phyloP scores from a whole-genome alignment of 495 filamentous ascomycete species.

The Aspergillus biplanus region DNA sequence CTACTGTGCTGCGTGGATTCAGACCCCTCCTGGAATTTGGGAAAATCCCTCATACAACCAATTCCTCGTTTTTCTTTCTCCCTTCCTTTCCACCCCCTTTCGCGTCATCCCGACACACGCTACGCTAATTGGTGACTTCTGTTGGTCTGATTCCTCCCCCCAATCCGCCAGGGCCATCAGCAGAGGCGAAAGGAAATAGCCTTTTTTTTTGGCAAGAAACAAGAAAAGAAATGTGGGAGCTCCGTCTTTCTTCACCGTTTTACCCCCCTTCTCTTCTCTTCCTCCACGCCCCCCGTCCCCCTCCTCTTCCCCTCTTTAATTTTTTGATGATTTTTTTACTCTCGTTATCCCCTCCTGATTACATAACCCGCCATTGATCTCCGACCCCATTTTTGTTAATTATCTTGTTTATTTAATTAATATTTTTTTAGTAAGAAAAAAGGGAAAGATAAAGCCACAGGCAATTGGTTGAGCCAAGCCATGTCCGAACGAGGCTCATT shows the following conservation, averaged over 20 bases:
- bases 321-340: slow-evolving; percentile 1
- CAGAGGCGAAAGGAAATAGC: neutral
- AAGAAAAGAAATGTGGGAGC: slow-evolving; percentile 10
- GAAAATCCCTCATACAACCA: slow-evolving; percentile 39
- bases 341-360: slow-evolving; percentile 16
- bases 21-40: slow-evolving; percentile 9
- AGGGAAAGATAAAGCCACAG: slow-evolving; percentile 7
- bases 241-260: slow-evolving; percentile 1
- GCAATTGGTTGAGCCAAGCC: slow-evolving; percentile 25
- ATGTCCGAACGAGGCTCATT: slow-evolving; percentile 75
- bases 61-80: slow-evolving; percentile 9
- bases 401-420: slow-evolving; percentile 6
- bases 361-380: slow-evolving; percentile 15
- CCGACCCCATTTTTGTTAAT: slow-evolving; percentile 16
- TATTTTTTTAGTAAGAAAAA: slow-evolving; percentile 7
- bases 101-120: slow-evolving; percentile 11
- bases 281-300: slow-evolving; percentile 10
- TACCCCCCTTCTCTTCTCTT: slow-evolving; percentile 3
- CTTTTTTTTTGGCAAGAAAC: neutral
- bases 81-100: slow-evolving; percentile 18
- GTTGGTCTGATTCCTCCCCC: neutral
- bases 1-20: slow-evolving; percentile 19
- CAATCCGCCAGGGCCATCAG: neutral
- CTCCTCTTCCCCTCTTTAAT: slow-evolving; percentile 9
- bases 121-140: slow-evolving; percentile 8